These are phyloP conservation scores for Mycena epipterygia DNA, from an alignment of 768 basidiomycete species.

Conservation along the genomic window DNA sequence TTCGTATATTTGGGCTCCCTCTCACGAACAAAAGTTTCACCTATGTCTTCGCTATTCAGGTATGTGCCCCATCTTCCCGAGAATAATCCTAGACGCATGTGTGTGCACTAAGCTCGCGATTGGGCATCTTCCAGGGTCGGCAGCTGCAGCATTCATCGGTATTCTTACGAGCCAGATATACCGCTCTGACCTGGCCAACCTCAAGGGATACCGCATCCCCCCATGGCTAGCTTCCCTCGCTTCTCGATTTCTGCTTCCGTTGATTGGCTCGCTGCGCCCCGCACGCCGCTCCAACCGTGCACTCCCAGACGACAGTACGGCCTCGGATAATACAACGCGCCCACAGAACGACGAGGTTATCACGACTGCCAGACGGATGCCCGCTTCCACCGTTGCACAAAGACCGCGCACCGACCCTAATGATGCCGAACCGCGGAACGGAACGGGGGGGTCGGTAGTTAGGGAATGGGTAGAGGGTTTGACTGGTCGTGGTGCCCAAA, in stretches of 20 bases:
- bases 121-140: slow-evolving; percentile 76
- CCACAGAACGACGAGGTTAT: slow-evolving; percentile 69
- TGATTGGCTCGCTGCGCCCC: slow-evolving; percentile 74
- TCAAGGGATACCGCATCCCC: slow-evolving; percentile 87
- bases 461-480: slow-evolving; percentile 87
- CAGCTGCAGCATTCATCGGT: slow-evolving; percentile 73
- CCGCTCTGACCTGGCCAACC: slow-evolving; percentile 83
- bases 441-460: slow-evolving; percentile 66
- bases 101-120: slow-evolving; percentile 69
- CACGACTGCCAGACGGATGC: slow-evolving; percentile 66
- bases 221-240: slow-evolving; percentile 68
- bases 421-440: slow-evolving; percentile 37
- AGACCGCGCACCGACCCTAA: slow-evolving; percentile 38
- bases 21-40: slow-evolving; percentile 83
- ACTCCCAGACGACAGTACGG: slow-evolving; percentile 68
- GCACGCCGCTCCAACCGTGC: slow-evolving; percentile 81
- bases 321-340: slow-evolving; percentile 35
- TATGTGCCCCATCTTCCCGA: slow-evolving; percentile 47
- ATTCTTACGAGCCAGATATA: slow-evolving; percentile 82
- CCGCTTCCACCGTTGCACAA: slow-evolving; percentile 35
- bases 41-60: slow-evolving; percentile 82
- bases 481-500: slow-evolving; percentile 71
- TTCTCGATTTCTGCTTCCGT: slow-evolving; percentile 69
- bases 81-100: neutral
- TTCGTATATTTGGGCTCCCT: slow-evolving; percentile 79